Base-by-base conservation (phyloP, 2,329 filamentous ascomycete genomes). In the Exophiala sideris region DNA sequence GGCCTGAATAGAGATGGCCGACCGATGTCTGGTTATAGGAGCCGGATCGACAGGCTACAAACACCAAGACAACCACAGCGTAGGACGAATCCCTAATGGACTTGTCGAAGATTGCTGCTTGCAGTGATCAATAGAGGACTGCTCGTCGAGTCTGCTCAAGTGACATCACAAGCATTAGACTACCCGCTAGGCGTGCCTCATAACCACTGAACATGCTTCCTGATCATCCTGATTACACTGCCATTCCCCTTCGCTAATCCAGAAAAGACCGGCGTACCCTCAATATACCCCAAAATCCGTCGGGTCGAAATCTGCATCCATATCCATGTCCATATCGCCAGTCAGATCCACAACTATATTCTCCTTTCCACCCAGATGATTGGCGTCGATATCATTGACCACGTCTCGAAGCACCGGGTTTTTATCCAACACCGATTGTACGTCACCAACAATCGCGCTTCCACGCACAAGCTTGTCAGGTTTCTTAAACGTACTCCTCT, bases 331-430 rank as follows among this genome's bases (percentile, higher is more conserved):
- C 41, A 53, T 36, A 35, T 60, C 54, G 18, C 24, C 20, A 10
- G 9, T 12, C 11, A 16, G 3, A 38, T 44, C 35, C 9, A 14
- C 34, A 29, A 41, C 38, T 20, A 36, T 21, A 51, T 59, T 59
- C 47, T 59, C 57, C 39, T 56, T 52, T 24, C 48, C 48, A 24
- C 18, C 38, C 60, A 73, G 57, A 50, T 90, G 88, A 71, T 92
- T 89, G 3, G 24, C n/a, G 14, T 39, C 48, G 61, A 73, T 57
- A 50, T 91, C 88, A 71, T 94, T 89, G 63, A 91, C 76, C 60
- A 96, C 84, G 75, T 92, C 87, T 66, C 82, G 81, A 66, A 91
- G 76, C 51, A 95, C 79, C 34, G 84, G 81, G 64, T 84, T 83
- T 34, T 80, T 83, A 54, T 82, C 84, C 61, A 90, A 70, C 54